These are phyloP conservation scores for Termitomyces sp. DNA, from an alignment of 768 basidiomycete genomes.

Conservation along the genomic window DNA sequence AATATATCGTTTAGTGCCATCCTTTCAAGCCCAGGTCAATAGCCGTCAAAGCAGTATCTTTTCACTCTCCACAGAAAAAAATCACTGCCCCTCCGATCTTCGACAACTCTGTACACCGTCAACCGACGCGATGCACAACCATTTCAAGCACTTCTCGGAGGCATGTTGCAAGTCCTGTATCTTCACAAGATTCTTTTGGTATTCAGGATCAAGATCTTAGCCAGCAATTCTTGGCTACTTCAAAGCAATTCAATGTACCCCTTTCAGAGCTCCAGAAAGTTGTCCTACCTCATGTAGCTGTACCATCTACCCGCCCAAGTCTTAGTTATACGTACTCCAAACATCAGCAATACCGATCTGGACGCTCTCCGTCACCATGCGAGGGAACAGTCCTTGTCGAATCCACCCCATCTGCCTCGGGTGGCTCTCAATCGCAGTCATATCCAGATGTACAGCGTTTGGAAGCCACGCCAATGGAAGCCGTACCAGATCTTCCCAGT, in stretches of 20 bases:
- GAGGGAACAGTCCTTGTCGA: constrained; percentile 36
- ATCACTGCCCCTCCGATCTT: constrained; percentile 4
- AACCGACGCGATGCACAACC: not conserved
- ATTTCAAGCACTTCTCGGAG: not conserved
- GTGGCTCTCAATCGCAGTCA: constrained; percentile 30
- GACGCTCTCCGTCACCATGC: constrained; percentile 9
- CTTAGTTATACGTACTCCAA: constrained; percentile 1
- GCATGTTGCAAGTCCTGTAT: constrained; percentile 13
- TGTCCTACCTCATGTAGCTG: not conserved
- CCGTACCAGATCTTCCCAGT: constrained; percentile 14
- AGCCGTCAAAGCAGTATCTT: constrained; percentile 26
- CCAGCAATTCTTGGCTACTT: constrained; percentile 35
- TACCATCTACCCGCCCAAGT: not conserved
- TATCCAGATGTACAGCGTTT: constrained; percentile 19
- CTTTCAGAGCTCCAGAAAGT: constrained; percentile 43
- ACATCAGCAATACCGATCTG: constrained; percentile 1
- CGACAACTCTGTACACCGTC: not conserved
- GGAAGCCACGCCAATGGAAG: constrained; percentile 17
- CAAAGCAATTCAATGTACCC: constrained; percentile 51
- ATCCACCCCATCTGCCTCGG: constrained; percentile 47
- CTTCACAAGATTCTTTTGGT: constrained; percentile 61
- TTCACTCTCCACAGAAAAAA: constrained; percentile 23
- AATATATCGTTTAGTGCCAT: constrained; percentile 4
- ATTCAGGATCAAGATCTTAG: constrained; percentile 42
- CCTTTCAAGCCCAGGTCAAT: constrained; percentile 17